Evolutionary conservation across 2,329 filamentous ascomycete genomes (phyloP), one percentile per base, ranked within the genome.

Genomic region (Esteya vermicola): DNA sequence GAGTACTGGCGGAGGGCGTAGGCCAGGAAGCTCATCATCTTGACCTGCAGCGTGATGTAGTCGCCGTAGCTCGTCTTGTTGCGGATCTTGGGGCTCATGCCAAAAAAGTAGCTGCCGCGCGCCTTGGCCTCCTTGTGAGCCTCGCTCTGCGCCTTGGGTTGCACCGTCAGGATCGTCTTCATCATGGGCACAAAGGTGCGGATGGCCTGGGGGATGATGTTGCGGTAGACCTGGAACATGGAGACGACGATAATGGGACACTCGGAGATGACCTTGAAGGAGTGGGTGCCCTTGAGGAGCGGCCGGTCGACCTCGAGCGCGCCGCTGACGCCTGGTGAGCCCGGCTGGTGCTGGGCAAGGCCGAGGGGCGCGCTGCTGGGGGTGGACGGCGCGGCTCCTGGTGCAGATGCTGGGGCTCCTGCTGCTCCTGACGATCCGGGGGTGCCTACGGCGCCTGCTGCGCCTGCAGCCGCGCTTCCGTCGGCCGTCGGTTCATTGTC

Each of bases 161-260:
- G 85, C 9, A 94, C 70, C 46, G 85, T 69, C 25, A 99, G 64
- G 23, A 94, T 88, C 33, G 77, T 77, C 64, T 95, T 95, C 55
- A 98, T 98, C 19, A 93, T 68, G 4, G 91, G 89, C 6, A 96
- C 85, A 52, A 99, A 96, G 9, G 80, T 72, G 61, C 84, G 86
- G 38, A 98, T 88, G 52, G 95, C 95, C 41, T 79, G 72, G 28
- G 76, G 68, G 3, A 94, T 89, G 6, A 81, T 81, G 35, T 62
- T 67, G 36, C 88, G 77, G 52, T 98, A 91, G 6, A 89, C 82
- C 61, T 98, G 91, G 57, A 98, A 96, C 48, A 98, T 85, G 4
- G 89, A 96, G 1, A 98, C 91, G 4, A 99, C 91, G 31, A 98
- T 96, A 39, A 99, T 99, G 0, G 91, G 91, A 51, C 91, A 98